Percentiles rank a stretch among this genome's conserved stretches.
These are phyloP conservation scores for Aspergillus jensenii DNA, from an alignment of 2,329 filamentous ascomycete genomes.

Conservation along the genomic window DNA sequence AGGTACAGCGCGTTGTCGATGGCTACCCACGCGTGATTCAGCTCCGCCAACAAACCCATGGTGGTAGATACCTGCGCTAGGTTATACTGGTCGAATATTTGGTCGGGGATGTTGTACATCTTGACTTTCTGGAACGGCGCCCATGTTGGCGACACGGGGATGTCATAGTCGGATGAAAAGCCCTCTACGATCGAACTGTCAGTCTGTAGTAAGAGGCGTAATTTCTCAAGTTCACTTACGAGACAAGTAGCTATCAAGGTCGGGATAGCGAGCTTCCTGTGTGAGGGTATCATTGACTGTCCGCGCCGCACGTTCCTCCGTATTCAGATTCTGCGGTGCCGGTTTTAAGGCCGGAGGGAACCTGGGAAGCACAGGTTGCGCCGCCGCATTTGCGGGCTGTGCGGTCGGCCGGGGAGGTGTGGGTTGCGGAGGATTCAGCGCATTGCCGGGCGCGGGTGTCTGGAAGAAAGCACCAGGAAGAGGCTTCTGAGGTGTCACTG, in stretches of 20 bases:
- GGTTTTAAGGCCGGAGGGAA: conserved; percentile 39
- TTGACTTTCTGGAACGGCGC: conserved; percentile 85
- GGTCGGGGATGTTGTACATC: conserved; percentile 86
- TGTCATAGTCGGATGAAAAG: conserved; percentile 86
- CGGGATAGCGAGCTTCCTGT: conserved; percentile 77
- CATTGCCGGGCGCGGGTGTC: conserved; percentile 39
- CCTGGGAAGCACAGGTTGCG: conserved; percentile 33
- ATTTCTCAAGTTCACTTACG: conserved; percentile 59
- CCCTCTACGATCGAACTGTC: conserved; percentile 61
- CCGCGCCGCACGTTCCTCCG: conserved; percentile 75
- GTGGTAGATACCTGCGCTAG: conserved; percentile 80
- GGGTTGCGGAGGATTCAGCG: conserved; percentile 34
- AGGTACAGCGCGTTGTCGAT: conserved; percentile 96
- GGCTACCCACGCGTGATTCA: conserved; percentile 92
- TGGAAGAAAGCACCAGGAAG: conserved; percentile 44
- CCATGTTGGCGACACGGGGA: conserved; percentile 69
- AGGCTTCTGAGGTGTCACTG: conserved; percentile 40
- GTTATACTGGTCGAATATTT: conserved; percentile 91
- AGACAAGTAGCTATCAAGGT: conserved; percentile 83
- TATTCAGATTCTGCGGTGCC: conserved; percentile 57
- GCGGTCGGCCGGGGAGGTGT: conserved; percentile 31
- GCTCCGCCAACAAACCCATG: conserved; percentile 92
- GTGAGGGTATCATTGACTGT: conserved; percentile 79
- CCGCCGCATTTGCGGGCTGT: conserved; percentile 29
- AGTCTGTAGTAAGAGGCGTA: conserved; percentile 26